These are phyloP conservation scores for Schoenoplectus tabernaemontani DNA, from an alignment of 202 grass and related monocot genomes.

Conservation along the genomic window DNA sequence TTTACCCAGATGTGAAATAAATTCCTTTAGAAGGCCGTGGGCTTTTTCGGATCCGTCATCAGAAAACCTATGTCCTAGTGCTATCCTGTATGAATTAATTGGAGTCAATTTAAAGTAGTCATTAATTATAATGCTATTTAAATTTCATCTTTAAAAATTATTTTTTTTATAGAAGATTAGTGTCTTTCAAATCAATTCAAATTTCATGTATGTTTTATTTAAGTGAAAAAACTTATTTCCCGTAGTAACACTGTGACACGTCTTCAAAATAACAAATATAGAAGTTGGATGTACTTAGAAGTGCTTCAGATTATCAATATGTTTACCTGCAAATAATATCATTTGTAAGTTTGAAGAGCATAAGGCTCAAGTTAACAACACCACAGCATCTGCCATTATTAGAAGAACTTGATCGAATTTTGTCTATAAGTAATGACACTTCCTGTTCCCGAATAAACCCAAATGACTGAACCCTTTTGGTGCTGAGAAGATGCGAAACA, in stretches of 20 bases:
- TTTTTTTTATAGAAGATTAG: too few relatives aligned
- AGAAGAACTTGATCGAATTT: not conserved
- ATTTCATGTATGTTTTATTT: too few relatives aligned
- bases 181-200: too few relatives aligned
- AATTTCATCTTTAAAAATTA: too few relatives aligned
- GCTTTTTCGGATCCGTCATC: not conserved
- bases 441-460: slow-evolving; percentile 40
- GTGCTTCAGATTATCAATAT: not conserved
- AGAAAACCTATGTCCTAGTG: slow-evolving; percentile 23
- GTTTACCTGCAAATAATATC: slow-evolving; percentile 16
- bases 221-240: too few relatives aligned
- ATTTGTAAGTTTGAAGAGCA: slow-evolving; percentile 23
- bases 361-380: slow-evolving; percentile 2
- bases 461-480: slow-evolving; percentile 24
- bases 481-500: slow-evolving; percentile 39
- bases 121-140: too few relatives aligned
- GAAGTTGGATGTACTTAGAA: not conserved
- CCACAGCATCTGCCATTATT: not conserved
- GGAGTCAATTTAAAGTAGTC: not conserved
- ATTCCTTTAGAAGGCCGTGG: not conserved
- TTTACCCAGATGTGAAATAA: not conserved
- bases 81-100: not conserved
- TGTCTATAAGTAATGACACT: not conserved
- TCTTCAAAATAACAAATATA: not conserved
- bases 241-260: not conserved